phyloP scores from a whole-genome alignment of 805 yeast species.

The Wickerhamomyces queroliae region DNA sequence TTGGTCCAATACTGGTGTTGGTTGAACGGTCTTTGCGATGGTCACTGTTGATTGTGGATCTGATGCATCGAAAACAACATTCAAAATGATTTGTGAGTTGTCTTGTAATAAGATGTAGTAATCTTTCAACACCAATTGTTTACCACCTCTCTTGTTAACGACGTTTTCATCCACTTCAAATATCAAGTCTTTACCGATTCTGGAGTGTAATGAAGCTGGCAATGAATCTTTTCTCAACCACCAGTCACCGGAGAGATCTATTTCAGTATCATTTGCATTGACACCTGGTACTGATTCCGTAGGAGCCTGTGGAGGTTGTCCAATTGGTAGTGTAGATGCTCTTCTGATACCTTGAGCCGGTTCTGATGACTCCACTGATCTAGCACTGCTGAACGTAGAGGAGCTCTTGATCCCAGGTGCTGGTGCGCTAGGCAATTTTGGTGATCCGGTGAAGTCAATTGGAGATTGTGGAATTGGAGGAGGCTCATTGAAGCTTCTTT shows the following conservation, averaged over 20 bases:
- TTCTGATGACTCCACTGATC: neutral
- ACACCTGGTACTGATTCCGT: constrained; percentile 1
- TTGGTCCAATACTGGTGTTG: constrained; percentile 40
- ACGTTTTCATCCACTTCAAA: constrained; percentile 60
- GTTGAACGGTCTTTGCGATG: constrained; percentile 26
- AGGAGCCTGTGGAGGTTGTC: neutral
- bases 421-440: neutral
- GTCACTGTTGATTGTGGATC: constrained; percentile 48
- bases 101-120: constrained; percentile 71
- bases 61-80: constrained; percentile 46
- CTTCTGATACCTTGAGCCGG: too few relatives aligned
- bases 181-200: constrained; percentile 42
- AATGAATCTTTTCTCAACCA: constrained; percentile 50
- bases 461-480: constrained; percentile 9
- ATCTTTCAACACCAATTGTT: constrained; percentile 44
- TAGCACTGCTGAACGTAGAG: constrained; percentile 9
- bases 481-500: constrained; percentile 2
- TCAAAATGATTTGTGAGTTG: constrained; percentile 59
- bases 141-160: constrained; percentile 52
- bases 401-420: constrained; percentile 2
- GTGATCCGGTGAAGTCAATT: neutral
- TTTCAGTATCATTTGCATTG: constrained; percentile 23
- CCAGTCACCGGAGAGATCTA: constrained; percentile 46
- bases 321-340: constrained; percentile 1
- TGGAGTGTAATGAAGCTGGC: constrained; percentile 45